Percentiles rank a stretch among this genome's conserved stretches.
Conservation (phyloP, 257 asterid genomes). For the Cordia subcordata region DNA sequence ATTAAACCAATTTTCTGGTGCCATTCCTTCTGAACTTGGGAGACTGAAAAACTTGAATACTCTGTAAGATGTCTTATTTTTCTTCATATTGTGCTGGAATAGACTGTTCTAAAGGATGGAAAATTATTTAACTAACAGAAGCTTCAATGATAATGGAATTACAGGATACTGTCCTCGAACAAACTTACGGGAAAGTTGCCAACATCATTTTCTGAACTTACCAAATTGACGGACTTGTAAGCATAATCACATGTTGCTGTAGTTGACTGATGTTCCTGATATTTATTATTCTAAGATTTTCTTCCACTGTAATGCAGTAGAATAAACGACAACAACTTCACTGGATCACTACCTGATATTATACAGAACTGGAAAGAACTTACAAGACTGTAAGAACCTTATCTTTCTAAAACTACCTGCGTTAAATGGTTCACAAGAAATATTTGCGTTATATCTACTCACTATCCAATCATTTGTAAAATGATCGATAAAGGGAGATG, state of each 20-base stretch:
- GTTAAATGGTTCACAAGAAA: not conserved
- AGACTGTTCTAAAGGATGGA: not conserved
- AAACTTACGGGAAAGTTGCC: slow-evolving; percentile 63
- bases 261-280: not conserved
- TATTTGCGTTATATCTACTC: slow-evolving; percentile 9
- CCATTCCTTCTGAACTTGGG: slow-evolving; percentile 69
- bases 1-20: slow-evolving; percentile 67
- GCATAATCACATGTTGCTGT: slow-evolving; percentile 21
- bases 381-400: slow-evolving; percentile 53
- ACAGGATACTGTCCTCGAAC: slow-evolving; percentile 85
- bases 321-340: slow-evolving; percentile 72
- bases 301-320: slow-evolving; percentile 47
- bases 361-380: slow-evolving; percentile 82
- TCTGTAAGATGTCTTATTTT: slow-evolving; percentile 48
- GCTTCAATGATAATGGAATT: slow-evolving; percentile 21
- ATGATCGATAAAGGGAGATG: slow-evolving; percentile 59
- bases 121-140: slow-evolving; percentile 14
- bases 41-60: slow-evolving; percentile 44
- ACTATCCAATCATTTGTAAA: slow-evolving; percentile 16
- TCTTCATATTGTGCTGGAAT: slow-evolving; percentile 5
- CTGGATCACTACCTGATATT: slow-evolving; percentile 66
- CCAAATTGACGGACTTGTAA: slow-evolving; percentile 71
- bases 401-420: slow-evolving; percentile 8
- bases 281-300: slow-evolving; percentile 14
- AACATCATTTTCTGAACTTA: slow-evolving; percentile 47